A percentile compares a stretch with the other conserved stretches of the same genome.
Evolutionary conservation across 2,329 filamentous ascomycete genomes (phyloP).

Genomic region (Parafenestella ontariensis): DNA sequence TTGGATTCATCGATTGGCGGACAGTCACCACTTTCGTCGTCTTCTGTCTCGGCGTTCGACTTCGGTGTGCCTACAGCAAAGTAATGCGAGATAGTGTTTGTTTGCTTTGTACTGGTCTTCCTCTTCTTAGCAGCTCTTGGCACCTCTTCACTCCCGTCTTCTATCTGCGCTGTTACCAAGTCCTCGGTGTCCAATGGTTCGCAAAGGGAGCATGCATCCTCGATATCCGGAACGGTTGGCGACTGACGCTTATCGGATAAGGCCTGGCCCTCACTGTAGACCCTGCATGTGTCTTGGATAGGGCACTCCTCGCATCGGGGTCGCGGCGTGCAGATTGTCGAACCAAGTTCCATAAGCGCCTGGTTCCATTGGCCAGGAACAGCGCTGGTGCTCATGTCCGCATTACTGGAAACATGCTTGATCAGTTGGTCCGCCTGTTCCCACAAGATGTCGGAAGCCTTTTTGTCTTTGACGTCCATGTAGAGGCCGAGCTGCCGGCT

Average conservation of each 20-base stretch:
- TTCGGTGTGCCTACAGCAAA: slow-evolving; percentile 32
- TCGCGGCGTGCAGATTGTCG: slow-evolving; percentile 66
- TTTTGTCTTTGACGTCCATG: slow-evolving; percentile 65
- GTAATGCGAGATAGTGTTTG: slow-evolving; percentile 41
- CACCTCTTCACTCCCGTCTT: slow-evolving; percentile 20
- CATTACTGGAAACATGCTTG: slow-evolving; percentile 54
- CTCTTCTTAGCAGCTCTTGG: slow-evolving; percentile 29
- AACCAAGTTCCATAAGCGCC: slow-evolving; percentile 70
- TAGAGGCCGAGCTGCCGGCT: slow-evolving; percentile 66
- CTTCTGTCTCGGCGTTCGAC: slow-evolving; percentile 12
- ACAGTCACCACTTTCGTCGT: slow-evolving; percentile 3
- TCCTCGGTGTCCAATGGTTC: slow-evolving; percentile 41
- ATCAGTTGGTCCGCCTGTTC: slow-evolving; percentile 64
- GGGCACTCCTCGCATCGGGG: slow-evolving; percentile 59
- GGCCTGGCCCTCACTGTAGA: slow-evolving; percentile 40
- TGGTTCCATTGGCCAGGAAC: slow-evolving; percentile 69
- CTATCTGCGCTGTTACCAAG: slow-evolving; percentile 26
- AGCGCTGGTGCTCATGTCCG: slow-evolving; percentile 51
- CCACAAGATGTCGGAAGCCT: slow-evolving; percentile 63
- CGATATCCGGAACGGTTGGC: slow-evolving; percentile 31
- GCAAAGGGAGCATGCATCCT: slow-evolving; percentile 41
- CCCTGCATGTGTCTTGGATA: slow-evolving; percentile 40
- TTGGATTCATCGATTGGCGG: slow-evolving; percentile 11
- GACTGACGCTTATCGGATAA: slow-evolving; percentile 24
- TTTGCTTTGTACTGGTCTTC: slow-evolving; percentile 25